A percentile compares a stretch with the other conserved stretches of the same genome.
Conservation (phyloP, 2,329 filamentous ascomycete genomes). For the Westerdykella sp. region DNA sequence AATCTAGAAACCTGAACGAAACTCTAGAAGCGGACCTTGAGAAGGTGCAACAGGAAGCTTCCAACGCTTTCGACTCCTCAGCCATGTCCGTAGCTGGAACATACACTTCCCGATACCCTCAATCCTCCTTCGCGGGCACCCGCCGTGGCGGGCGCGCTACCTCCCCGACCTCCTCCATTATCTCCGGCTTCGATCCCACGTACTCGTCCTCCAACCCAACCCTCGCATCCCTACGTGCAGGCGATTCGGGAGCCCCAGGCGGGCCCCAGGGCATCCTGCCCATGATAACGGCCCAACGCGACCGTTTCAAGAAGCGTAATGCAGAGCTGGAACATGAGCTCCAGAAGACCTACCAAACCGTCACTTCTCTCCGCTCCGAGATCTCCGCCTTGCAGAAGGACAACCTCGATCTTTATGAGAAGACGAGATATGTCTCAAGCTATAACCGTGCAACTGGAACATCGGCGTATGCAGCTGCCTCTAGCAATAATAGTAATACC, state of each 20-base stretch:
- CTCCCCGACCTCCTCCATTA: conserved; percentile 95
- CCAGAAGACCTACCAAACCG: conserved; percentile 71
- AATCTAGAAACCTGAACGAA: conserved; percentile 73
- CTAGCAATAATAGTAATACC: conserved; percentile 54
- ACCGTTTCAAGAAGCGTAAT: conserved; percentile 97
- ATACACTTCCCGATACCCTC: conserved; percentile 73
- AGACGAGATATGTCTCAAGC: conserved; percentile 90
- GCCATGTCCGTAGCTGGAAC: conserved; percentile 91
- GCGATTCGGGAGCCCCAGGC: conserved; percentile 55
- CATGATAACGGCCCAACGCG: conserved; percentile 96
- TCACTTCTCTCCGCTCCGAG: conserved; percentile 84
- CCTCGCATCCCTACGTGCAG: conserved; percentile 56
- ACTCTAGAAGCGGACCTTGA: conserved; percentile 90
- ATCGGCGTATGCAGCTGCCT: conserved; percentile 48
- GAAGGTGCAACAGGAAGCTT: conserved; percentile 76
- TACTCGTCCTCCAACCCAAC: conserved; percentile 29
- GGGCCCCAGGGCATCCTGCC: conserved; percentile 84
- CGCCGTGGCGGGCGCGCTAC: conserved; percentile 57
- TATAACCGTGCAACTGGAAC: conserved; percentile 72
- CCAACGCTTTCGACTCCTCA: conserved; percentile 73
- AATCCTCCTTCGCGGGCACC: conserved; percentile 48
- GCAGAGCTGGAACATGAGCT: conserved; percentile 83
- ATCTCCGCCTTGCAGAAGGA: conserved; percentile 90
- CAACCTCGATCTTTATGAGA: conserved; percentile 93
- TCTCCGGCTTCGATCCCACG: conserved; percentile 74